Evolutionary conservation across 2,329 filamentous ascomycete species (phyloP).

Genomic region (Monilinia polystroma): DNA sequence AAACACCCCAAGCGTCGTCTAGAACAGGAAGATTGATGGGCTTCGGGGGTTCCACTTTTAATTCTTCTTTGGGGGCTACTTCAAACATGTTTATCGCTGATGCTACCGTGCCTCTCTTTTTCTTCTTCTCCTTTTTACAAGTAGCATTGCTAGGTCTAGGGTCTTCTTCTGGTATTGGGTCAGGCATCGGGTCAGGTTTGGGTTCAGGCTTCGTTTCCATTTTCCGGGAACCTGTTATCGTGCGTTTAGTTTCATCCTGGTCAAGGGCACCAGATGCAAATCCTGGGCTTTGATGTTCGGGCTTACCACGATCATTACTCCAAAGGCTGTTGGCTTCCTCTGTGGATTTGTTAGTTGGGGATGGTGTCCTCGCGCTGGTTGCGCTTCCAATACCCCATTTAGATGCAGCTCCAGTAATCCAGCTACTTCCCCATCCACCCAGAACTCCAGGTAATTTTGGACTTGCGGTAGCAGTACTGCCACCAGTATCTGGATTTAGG

Average conservation of each 20-base stretch:
- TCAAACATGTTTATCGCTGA: conserved; percentile 22
- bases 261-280: conserved; percentile 52
- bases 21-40: conserved; percentile 33
- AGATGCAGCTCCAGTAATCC: conserved; percentile 50
- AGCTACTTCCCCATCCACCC: conserved; percentile 60
- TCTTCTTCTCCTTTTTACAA: conserved; percentile 49
- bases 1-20: conserved; percentile 53
- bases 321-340: conserved; percentile 51
- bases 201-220: conserved; percentile 33
- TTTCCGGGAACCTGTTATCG: conserved; percentile 31
- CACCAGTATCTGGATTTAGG: conserved; percentile 51
- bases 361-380: conserved; percentile 26
- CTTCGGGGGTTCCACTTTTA: conserved; percentile 32
- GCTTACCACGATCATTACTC: conserved; percentile 48
- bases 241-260: conserved; percentile 42
- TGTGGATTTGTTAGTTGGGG: conserved; percentile 38
- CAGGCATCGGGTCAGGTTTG: conserved; percentile 38
- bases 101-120: conserved; percentile 41
- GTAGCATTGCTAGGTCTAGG: conserved; percentile 39
- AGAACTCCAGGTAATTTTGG: conserved; percentile 47
- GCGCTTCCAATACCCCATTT: conserved; percentile 40
- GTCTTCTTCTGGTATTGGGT: conserved; percentile 37
- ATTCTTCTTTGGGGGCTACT: conserved; percentile 32
- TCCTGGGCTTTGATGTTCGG: conserved; percentile 53
- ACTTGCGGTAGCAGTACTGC: conserved; percentile 37